Conservation (phyloP, 139 green algal species). For the Chlorella ohadii region DNA sequence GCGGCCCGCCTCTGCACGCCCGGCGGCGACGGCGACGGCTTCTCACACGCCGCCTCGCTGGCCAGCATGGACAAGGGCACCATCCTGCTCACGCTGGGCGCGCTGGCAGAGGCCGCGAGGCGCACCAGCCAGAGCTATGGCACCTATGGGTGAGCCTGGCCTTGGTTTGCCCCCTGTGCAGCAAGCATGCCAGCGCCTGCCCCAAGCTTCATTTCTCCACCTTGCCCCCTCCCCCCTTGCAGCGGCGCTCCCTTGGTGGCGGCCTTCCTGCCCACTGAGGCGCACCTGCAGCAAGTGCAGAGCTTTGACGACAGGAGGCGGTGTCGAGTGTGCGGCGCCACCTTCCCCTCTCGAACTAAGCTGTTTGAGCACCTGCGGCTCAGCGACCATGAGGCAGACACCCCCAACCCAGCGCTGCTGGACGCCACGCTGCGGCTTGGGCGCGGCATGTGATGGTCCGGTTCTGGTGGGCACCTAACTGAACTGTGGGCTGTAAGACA, state of each 20-base stretch:
- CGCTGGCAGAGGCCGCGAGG: background rate
- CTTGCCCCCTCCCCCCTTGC: background rate
- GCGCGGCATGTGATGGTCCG: too few relatives aligned
- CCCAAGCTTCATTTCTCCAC: background rate
- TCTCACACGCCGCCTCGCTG: background rate
- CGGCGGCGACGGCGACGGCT: background rate
- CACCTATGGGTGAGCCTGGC: background rate
- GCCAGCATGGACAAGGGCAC: background rate
- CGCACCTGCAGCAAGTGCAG: background rate
- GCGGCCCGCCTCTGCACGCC: background rate
- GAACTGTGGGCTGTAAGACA: too few relatives aligned
- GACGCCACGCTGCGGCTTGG: background rate
- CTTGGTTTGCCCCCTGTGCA: background rate
- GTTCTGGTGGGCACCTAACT: too few relatives aligned
- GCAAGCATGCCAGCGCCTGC: background rate
- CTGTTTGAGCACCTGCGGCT: background rate
- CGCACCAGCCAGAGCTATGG: background rate
- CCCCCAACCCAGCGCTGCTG: background rate
- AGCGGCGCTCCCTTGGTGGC: background rate
- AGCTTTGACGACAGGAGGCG: background rate
- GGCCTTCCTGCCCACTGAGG: background rate
- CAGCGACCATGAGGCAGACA: background rate
- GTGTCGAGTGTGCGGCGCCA: background rate
- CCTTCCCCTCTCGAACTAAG: background rate
- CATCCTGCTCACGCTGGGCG: background rate